phyloP scores from a whole-genome alignment of 1,139 yeast species.

The Taphrina flavorubra region DNA sequence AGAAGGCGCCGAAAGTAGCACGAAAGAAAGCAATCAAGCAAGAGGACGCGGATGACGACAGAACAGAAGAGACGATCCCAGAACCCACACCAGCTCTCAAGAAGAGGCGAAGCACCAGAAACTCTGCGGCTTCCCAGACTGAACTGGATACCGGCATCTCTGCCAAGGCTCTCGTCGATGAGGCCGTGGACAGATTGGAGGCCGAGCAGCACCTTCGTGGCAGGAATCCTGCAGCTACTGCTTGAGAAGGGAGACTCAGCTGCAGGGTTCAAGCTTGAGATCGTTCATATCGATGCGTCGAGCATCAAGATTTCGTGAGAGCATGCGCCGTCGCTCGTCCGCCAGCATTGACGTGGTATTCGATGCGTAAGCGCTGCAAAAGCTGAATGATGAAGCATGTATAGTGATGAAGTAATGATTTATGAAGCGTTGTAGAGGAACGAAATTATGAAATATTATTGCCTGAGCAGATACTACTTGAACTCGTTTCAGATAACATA shows the following conservation, averaged over 20 bases:
- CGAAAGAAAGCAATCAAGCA: neutral
- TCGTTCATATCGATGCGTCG: too few species aligned
- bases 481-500: too few species aligned
- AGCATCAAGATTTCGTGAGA: too few species aligned
- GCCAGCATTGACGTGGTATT: too few species aligned
- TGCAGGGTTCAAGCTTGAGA: too few species aligned
- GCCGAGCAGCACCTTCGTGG: conserved; percentile 14
- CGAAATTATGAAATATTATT: too few species aligned
- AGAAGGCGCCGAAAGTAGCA: neutral
- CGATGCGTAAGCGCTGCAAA: too few species aligned
- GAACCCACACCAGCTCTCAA: neutral
- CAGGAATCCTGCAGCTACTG: neutral
- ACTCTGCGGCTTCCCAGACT: conserved; percentile 24
- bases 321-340: too few species aligned
- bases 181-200: conserved; percentile 39
- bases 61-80: neutral
- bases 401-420: too few species aligned
- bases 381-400: too few species aligned
- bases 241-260: neutral
- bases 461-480: too few species aligned
- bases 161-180: conserved; percentile 44
- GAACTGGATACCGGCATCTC: conserved; percentile 36
- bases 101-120: conserved; percentile 7
- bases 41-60: neutral
- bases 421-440: too few species aligned